Conservation (phyloP, 768 basidiomycete species). For the Mycena olivaceomarginata region DNA sequence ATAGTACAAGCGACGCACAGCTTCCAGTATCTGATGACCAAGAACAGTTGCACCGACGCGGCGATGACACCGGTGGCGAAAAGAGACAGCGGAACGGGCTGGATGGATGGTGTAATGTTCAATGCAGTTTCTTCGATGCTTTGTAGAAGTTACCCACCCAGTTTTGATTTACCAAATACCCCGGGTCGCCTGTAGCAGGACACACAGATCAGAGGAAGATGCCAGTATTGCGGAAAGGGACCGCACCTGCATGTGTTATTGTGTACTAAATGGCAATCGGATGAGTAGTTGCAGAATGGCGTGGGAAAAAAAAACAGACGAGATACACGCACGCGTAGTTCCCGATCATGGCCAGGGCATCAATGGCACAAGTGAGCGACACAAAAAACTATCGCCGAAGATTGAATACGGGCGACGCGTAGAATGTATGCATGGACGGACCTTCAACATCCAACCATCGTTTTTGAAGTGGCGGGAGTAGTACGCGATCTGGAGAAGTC, state of each 20-base stretch:
- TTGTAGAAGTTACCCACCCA: background rate
- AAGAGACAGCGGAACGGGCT: background rate
- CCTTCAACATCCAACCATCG: background rate
- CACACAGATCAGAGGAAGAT: background rate
- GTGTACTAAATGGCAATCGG: background rate
- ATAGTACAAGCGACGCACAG: background rate
- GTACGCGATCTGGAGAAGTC: background rate
- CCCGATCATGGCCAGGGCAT: background rate
- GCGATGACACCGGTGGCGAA: background rate
- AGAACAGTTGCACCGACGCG: background rate
- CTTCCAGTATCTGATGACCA: background rate
- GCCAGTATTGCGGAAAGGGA: background rate
- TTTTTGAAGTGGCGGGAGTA: too few species aligned
- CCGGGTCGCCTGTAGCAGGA: background rate
- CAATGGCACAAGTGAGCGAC: background rate
- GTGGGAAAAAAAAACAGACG: background rate
- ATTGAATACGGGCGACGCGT: background rate
- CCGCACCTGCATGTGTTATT: background rate
- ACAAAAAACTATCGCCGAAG: background rate
- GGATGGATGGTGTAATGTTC: background rate
- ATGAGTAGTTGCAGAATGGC: background rate
- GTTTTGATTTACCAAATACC: background rate
- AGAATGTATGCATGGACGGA: background rate
- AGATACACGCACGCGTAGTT: slow-evolving; percentile 1
- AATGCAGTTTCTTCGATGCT: background rate